phyloP scores from a whole-genome alignment of 2,329 filamentous ascomycete species.

The Parasarocladium wereldwijsianum region DNA sequence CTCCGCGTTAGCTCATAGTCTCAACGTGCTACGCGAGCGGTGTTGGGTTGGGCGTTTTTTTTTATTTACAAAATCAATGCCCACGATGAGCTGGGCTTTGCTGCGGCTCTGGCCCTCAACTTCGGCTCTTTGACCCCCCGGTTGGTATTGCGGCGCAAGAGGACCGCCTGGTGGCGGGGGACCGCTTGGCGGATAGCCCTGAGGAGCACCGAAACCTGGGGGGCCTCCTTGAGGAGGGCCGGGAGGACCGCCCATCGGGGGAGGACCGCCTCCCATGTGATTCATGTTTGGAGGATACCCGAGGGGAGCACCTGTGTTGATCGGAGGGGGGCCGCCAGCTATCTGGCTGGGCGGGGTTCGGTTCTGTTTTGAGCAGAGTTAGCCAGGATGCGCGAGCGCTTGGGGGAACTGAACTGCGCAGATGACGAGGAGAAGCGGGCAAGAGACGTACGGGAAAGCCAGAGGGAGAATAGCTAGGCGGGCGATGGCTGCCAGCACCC shows the following conservation, averaged over 20 bases:
- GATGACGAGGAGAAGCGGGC: no score
- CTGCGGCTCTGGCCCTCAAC: slow-evolving; percentile 78
- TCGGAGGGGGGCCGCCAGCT: slow-evolving; percentile 49
- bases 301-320: slow-evolving; percentile 47
- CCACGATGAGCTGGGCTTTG: slow-evolving; percentile 95
- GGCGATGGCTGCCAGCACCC: slow-evolving; percentile 42
- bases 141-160: slow-evolving; percentile 25
- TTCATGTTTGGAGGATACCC: slow-evolving; percentile 45
- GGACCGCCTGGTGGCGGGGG: slow-evolving; percentile 21
- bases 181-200: slow-evolving; percentile 32
- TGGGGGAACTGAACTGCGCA: no score
- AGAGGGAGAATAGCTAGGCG: slow-evolving; percentile 48
- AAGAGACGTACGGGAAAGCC: no score
- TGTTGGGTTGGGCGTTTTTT: no score
- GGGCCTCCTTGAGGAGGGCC: slow-evolving; percentile 19
- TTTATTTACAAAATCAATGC: slow-evolving; percentile 82
- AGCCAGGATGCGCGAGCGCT: slow-evolving; percentile 8
- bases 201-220: slow-evolving; percentile 27
- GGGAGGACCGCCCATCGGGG: slow-evolving; percentile 21
- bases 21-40: neutral
- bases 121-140: slow-evolving; percentile 45
- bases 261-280: slow-evolving; percentile 26
- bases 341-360: slow-evolving; percentile 45
- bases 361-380: slow-evolving; percentile 23
- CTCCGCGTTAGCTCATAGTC: neutral